phyloP scores from a whole-genome alignment of 176 grass and related monocot genomes.

The Oropetium thomaeum region DNA sequence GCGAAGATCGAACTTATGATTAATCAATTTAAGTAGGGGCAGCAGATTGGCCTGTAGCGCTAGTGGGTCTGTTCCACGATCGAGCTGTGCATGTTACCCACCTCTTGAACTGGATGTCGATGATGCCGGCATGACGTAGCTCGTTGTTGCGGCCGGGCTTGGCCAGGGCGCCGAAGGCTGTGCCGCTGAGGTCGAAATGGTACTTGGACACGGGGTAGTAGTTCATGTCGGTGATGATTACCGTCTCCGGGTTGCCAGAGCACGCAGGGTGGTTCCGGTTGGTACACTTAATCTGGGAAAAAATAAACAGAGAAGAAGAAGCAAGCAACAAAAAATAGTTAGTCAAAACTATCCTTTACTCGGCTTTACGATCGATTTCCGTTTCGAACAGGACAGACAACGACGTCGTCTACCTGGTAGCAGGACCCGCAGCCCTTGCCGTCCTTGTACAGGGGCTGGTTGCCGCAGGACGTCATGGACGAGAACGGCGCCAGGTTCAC shows the following conservation, averaged over 20 bases:
- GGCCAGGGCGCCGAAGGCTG: slow-evolving; percentile 57
- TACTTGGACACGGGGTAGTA: slow-evolving; percentile 44
- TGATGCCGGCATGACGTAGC: slow-evolving; percentile 63
- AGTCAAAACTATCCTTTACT: not conserved
- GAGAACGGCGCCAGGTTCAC: slow-evolving; percentile 51
- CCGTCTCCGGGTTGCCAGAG: slow-evolving; percentile 59
- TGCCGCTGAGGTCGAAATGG: slow-evolving; percentile 70
- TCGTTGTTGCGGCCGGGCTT: slow-evolving; percentile 34
- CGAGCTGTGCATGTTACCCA: slow-evolving; percentile 14
- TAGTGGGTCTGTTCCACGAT: not conserved
- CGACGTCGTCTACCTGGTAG: slow-evolving; percentile 33
- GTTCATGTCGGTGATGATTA: slow-evolving; percentile 69
- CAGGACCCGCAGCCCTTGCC: slow-evolving; percentile 62
- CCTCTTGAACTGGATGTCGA: slow-evolving; percentile 56
- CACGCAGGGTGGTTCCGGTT: slow-evolving; percentile 34
- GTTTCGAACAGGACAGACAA: not conserved
- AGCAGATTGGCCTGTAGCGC: not conserved
- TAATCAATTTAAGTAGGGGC: not conserved
- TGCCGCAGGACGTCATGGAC: slow-evolving; percentile 60
- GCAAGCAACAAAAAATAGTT: not conserved
- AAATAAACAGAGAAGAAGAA: too few species aligned
- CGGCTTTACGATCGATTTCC: not conserved
- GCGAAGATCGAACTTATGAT: not conserved
- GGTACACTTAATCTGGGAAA: slow-evolving; percentile 36
- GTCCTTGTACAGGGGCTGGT: slow-evolving; percentile 39